Base-by-base conservation (phyloP, 1,284 basidiomycete genomes). In the Gomphus bonarii region DNA sequence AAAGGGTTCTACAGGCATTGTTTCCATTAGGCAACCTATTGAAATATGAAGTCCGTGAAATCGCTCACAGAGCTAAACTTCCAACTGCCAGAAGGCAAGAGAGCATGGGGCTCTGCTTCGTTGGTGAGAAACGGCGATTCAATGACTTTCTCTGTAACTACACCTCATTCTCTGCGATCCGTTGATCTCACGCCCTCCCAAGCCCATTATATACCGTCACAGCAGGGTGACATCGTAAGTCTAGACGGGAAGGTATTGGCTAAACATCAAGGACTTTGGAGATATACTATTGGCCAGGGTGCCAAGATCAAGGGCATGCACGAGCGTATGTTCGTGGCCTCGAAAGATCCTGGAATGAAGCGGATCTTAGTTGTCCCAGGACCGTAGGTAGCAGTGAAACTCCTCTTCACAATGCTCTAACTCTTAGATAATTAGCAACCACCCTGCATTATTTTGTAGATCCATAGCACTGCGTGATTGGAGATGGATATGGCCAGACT, bases 21-120 rank as follows among this genome's bases (percentile, higher is more conserved):
- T 95, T 98, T 60, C 93, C 93, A 0, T 72, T 97, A 1, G 85
- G 81, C 1, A 67, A 75, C 12, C 67, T 88, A 5, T 75, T 70
- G 3, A 97, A 97, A 69, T 61, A 72, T 0, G 72, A 87, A 60
- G 91, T 97, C 0, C 78, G 91, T n/a, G 74, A 78, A 58, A 71
- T 97, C n/a, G 95, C 95, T 0, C 69, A 70, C 4, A 68, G 79
- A 43, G 81, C 80, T 67, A 70, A 68, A 0, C 72, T 99, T 10
- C 85, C 87, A 1, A 97, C 89, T 0, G 91, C 92, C 1, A 74
- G 80, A 1, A 77, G 91, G 55, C 77, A 76, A 22, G 95, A 99
- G 67, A 94, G 90, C 68, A 95, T 97, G 87, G 95, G 95, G 0
- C 79, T 98, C n/a, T 98, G 95, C 67, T 98, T 98, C 63, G 85